Evolutionary conservation across 2,329 filamentous ascomycete genomes (phyloP).

Genomic region (Fusarium penzigii): DNA sequence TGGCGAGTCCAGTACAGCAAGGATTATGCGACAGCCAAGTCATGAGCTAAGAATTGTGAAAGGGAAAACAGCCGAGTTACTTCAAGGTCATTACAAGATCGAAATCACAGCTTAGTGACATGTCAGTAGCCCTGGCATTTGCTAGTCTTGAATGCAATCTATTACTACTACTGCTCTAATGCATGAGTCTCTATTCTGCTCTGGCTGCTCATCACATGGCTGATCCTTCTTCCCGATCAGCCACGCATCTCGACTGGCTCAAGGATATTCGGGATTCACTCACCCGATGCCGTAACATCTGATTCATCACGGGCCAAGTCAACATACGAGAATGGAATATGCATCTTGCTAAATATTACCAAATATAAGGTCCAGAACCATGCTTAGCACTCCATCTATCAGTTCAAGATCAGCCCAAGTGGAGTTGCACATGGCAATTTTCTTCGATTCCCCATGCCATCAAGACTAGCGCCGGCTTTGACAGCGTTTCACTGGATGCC

Average conservation of each 20-base stretch:
- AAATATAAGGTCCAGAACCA: neutral
- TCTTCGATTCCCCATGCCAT: too few species aligned
- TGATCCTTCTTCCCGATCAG: neutral
- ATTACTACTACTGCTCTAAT: neutral
- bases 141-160: neutral
- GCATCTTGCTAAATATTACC: too few species aligned
- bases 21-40: slow-evolving; percentile 9
- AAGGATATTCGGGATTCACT: too few species aligned
- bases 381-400: neutral
- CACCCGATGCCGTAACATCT: too few species aligned
- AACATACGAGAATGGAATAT: too few species aligned
- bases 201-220: neutral
- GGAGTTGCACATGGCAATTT: slow-evolving; percentile 1
- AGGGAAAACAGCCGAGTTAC: slow-evolving; percentile 16
- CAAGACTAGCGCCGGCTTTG: slow-evolving; percentile 15
- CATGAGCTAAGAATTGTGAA: neutral
- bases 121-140: neutral
- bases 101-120: slow-evolving; percentile 12
- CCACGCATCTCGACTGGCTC: too few species aligned
- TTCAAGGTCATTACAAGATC: slow-evolving; percentile 21
- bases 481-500: neutral
- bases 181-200: too few species aligned
- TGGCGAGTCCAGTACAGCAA: slow-evolving; percentile 11
- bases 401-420: neutral
- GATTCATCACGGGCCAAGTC: too few species aligned